Evolutionary conservation across 2,329 filamentous ascomycete species (phyloP).

Genomic region (Myrmaecium sp.): DNA sequence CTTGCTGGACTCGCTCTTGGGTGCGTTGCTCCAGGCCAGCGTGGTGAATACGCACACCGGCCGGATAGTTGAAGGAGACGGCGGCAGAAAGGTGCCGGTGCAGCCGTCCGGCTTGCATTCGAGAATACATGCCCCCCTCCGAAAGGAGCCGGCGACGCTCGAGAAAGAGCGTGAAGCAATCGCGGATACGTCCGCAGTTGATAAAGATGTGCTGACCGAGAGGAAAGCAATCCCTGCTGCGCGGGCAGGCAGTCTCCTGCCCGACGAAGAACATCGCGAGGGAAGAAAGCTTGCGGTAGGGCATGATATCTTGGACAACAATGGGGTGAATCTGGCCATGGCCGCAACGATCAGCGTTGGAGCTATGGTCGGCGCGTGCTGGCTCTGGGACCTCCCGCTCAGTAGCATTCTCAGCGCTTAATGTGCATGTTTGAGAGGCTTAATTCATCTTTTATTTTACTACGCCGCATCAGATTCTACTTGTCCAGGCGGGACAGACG

Average conservation of each 20-base stretch:
- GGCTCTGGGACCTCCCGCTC: conserved; percentile 16
- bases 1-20: conserved; percentile 73
- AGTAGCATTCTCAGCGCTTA: conserved; percentile 8
- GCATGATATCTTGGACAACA: conserved; percentile 72
- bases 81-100: conserved; percentile 41
- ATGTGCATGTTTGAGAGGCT: neutral
- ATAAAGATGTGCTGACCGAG: conserved; percentile 9
- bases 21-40: conserved; percentile 68
- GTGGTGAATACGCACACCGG: conserved; percentile 71
- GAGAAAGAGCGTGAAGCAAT: conserved; percentile 20
- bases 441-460: no score
- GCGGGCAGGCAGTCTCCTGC: conserved; percentile 7
- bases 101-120: conserved; percentile 15
- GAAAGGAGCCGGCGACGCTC: conserved; percentile 14
- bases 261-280: conserved; percentile 22
- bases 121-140: conserved; percentile 12
- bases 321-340: conserved; percentile 90
- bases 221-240: conserved; percentile 17
- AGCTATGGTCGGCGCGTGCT: conserved; percentile 41
- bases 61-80: conserved; percentile 76
- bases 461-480: no score
- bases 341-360: conserved; percentile 63
- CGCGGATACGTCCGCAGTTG: conserved; percentile 16
- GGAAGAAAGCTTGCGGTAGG: conserved; percentile 45
- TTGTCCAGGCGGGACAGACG: no score